Percentiles rank a stretch among this genome's conserved stretches.
Evolutionary conservation across 306 rosid genomes (phyloP).

Genomic region (Inga oerstediana): DNA sequence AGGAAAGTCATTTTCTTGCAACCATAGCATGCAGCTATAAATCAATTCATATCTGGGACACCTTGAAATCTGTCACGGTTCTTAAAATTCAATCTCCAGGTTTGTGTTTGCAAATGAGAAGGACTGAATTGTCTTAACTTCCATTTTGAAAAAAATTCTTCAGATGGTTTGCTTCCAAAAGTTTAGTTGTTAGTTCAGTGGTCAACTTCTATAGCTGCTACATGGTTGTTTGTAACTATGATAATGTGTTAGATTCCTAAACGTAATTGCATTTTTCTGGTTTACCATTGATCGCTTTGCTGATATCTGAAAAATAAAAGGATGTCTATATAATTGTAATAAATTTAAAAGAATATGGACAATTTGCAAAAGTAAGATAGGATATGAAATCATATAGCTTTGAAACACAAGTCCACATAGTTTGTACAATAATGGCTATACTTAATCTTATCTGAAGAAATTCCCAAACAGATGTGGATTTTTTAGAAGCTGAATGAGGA

Average conservation of each 20-base stretch:
- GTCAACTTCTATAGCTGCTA: conserved; percentile 4
- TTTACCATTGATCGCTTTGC: conserved; percentile 2
- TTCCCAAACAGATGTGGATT: no score
- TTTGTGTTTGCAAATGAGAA: conserved; percentile 40
- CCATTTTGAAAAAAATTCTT: neutral
- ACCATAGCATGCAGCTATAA: conserved; percentile 80
- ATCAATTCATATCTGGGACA: conserved; percentile 86
- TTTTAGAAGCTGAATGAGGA: no score
- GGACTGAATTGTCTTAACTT: conserved; percentile 6
- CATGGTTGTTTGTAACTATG: neutral
- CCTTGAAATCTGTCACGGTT: conserved; percentile 47
- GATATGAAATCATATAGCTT: no score
- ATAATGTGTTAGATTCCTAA: neutral
- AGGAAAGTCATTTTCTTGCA: conserved; percentile 50
- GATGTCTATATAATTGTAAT: no score
- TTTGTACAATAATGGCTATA: no score
- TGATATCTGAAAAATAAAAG: neutral
- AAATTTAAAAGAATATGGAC: no score
- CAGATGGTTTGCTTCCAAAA: neutral
- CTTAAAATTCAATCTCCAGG: conserved; percentile 85
- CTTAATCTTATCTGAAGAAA: no score
- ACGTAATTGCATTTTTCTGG: neutral
- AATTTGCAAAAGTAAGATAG: no score
- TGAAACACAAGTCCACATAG: no score
- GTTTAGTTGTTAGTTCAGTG: neutral